Base-by-base conservation (phyloP, 306 rosid species). In the Lathyrus oleraceus region DNA sequence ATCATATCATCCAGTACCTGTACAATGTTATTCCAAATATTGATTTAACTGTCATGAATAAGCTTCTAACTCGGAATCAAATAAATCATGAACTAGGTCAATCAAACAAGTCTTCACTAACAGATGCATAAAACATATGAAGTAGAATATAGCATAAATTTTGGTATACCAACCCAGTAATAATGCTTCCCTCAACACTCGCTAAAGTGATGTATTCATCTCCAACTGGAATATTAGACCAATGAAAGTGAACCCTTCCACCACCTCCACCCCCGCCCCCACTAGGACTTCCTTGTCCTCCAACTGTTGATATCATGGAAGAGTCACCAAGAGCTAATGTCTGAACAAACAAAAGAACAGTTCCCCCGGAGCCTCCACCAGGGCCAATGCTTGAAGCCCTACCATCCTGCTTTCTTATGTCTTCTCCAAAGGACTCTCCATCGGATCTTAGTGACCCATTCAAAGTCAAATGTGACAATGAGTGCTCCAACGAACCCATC, bases 361-460 rank as follows among this genome's bases (percentile, higher is more conserved):
- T 94, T 81, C 98, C 98, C 77, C 98, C 98, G 28, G 98, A 94
- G 77, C 97, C 98, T 69, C 98, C 97, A 30, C 98, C 98, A 40
- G 97, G 96, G 67, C 98, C 97, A 61, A 88, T 66, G 81, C 80
- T 78, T 56, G 87, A 82, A 76, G 80, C 3, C 71, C 66, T 45
- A 53, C 79, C 79, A 71, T 73, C 85, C 71, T 78, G 77, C 70
- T 68, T 77, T 38, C 73, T 64, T n/a, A 74, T 57, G 64, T 70
- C 87, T 60, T 82, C 92, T 56, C 90, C 95, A 82, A 84, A 90
- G 73, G 87, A 87, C 85, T 90, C 94, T 74, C 98, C 98, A 71
- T 94, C 92, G 8, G 95, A 94, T 84, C 78, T 85, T 75, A 94
- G 89, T 44, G 90, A 77, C 51, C 98, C 98, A 20, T 69, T 70